phyloP scores from a whole-genome alignment of 2,329 filamentous ascomycete species.

The Beauveria medogensis region DNA sequence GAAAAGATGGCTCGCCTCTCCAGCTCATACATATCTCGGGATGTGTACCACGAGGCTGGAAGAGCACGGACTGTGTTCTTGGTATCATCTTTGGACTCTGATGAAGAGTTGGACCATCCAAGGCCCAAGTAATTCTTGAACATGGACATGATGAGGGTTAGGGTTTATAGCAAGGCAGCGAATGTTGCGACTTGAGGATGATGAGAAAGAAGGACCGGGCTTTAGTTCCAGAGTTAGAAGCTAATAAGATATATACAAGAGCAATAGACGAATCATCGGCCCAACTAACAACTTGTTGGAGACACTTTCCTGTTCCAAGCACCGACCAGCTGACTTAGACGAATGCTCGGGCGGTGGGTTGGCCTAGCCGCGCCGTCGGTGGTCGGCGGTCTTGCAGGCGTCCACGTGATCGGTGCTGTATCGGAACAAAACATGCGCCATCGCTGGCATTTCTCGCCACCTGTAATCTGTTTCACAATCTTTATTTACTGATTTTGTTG shows the following conservation, averaged over 20 bases:
- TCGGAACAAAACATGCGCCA: not conserved
- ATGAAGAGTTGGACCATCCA: slow-evolving; percentile 2
- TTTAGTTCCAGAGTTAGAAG: not conserved
- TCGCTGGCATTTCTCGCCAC: not conserved
- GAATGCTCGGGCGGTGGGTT: slow-evolving; percentile 1
- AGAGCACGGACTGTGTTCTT: slow-evolving; percentile 23
- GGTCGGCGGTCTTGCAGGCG: slow-evolving; percentile 1
- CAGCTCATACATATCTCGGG: slow-evolving; percentile 39
- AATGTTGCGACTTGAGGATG: not conserved
- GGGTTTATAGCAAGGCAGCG: not conserved
- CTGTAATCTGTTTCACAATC: not conserved
- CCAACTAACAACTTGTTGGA: not conserved
- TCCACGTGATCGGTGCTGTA: slow-evolving; percentile 10
- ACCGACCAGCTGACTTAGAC: slow-evolving; percentile 11
- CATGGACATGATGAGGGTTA: not conserved
- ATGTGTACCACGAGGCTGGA: slow-evolving; percentile 38
- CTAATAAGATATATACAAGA: not conserved
- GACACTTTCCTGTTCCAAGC: not conserved
- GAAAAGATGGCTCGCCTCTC: slow-evolving; percentile 44
- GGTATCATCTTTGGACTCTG: slow-evolving; percentile 9
- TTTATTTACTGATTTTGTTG: too few species aligned
- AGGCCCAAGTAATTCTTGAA: slow-evolving; percentile 10
- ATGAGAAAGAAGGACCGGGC: not conserved
- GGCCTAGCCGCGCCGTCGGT: slow-evolving; percentile 9
- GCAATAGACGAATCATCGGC: too few species aligned